Conservation (phyloP, 129 eudicot genomes). For the Centaurea solstitialis region DNA sequence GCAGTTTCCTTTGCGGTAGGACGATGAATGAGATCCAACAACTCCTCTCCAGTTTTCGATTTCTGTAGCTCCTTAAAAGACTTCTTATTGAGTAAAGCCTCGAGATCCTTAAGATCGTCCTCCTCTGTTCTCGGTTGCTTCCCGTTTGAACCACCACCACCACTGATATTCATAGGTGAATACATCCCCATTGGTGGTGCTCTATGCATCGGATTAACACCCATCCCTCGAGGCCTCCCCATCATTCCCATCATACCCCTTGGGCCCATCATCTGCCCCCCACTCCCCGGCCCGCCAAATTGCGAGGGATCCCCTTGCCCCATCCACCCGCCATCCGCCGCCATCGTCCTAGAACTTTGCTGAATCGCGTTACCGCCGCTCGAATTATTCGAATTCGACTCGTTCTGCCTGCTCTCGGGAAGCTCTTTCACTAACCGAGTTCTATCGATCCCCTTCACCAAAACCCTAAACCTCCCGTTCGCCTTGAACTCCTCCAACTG, state of each 20-base stretch:
- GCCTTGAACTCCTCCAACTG: constrained; percentile 62
- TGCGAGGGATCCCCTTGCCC: constrained; percentile 50
- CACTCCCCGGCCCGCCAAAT: constrained; percentile 44
- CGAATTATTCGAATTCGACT: constrained; percentile 31
- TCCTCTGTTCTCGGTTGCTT: constrained; percentile 83
- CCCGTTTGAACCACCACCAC: constrained; percentile 37
- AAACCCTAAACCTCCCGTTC: constrained; percentile 77
- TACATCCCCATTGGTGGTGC: constrained; percentile 54
- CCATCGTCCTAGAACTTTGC: constrained; percentile 38
- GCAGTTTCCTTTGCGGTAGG: constrained; percentile 97
- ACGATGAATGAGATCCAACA: constrained; percentile 83
- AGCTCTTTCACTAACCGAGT: constrained; percentile 75
- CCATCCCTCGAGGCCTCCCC: constrained; percentile 71
- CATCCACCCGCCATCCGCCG: constrained; percentile 54
- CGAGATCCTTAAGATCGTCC: constrained; percentile 89
- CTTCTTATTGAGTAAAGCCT: constrained; percentile 84
- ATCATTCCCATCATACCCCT: constrained; percentile 64
- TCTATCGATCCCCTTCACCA: constrained; percentile 86
- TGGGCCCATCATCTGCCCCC: constrained; percentile 54
- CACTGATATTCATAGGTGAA: constrained; percentile 41
- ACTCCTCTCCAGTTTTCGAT: constrained; percentile 94
- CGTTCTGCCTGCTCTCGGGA: constrained; percentile 62
- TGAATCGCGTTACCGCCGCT: constrained; percentile 29
- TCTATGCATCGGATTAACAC: constrained; percentile 65
- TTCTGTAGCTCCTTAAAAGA: constrained; percentile 87